Evolutionary conservation across 2,329 filamentous ascomycete genomes (phyloP), one percentile per base, ranked within the genome.

Genomic region (Acephala macrosclerotiorum): DNA sequence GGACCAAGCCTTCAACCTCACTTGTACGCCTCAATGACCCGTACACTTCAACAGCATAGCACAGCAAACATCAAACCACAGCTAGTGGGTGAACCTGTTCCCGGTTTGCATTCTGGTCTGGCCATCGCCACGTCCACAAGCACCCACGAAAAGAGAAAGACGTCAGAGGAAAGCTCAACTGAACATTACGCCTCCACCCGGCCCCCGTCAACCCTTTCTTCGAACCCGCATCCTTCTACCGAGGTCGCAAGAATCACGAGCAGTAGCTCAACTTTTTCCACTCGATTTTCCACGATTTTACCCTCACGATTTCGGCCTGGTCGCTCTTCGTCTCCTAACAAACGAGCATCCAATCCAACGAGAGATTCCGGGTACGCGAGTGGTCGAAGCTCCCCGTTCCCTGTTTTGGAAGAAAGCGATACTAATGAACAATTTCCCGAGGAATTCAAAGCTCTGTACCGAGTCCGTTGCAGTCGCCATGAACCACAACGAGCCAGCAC

Each of bases 371-470:
- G 66, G 25, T 70, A 68, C 26, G 64, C 22, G 12, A 67, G 62
- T 60, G 66, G 64, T n/a, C 49, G 33, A 47, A 53, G 38, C 12
- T 67, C 64, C 7, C 35, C 42, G n/a, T 47, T 66, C n/a, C 51
- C 61, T n/a, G 35, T 58, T 3, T 14, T 58, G 5, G 8, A 59
- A 5, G 58, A 63, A 25, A 58, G 60, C n/a, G 38, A 58, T 42
- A 53, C 59, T 8, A 45, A 70, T 22, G 25, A 60, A 26, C 36
- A 62, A 55, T 64, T 63, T 0, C 18, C 64, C 2, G 53, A 64
- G n/a, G 68, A 68, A 59, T 68, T 70, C 42, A 70, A 68, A 49
- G 64, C 58, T 2, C 56, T 70, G 6, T 66, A 70, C 67, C 62
- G 68, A 26, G 64, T 66, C 3, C 57, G 64, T 9, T 70, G 68